phyloP scores from a whole-genome alignment of 768 basidiomycete species.

The Hygrocybe punicea region DNA sequence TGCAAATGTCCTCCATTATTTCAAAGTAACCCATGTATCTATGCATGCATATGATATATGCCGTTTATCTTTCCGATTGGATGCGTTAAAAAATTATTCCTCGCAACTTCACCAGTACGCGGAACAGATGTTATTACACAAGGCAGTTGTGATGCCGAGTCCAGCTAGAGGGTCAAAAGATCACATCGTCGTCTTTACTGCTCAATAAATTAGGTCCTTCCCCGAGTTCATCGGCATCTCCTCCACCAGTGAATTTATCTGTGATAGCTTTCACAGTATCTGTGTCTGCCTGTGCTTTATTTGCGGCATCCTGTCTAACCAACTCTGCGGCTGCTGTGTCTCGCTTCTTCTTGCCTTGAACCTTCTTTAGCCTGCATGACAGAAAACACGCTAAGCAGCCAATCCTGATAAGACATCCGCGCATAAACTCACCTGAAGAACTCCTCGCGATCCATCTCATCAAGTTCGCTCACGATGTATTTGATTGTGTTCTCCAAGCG shows the following conservation, averaged over 20 bases:
- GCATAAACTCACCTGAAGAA: constrained; percentile 68
- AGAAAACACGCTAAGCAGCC: neutral
- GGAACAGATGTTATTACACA: too few species aligned
- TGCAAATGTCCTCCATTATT: constrained; percentile 26
- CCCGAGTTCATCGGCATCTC: constrained; percentile 26
- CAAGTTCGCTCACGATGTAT: constrained; percentile 95
- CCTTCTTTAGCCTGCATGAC: constrained; percentile 78
- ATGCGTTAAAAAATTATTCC: too few species aligned
- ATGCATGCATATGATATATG: constrained; percentile 60
- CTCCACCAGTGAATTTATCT: constrained; percentile 13
- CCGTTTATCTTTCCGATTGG: constrained; percentile 32
- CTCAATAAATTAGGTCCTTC: constrained; percentile 60
- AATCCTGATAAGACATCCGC: neutral
- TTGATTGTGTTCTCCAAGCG: constrained; percentile 95
- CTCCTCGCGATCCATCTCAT: constrained; percentile 97
- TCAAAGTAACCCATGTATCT: constrained; percentile 67
- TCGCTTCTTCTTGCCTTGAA: constrained; percentile 95
- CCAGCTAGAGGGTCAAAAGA: constrained; percentile 80
- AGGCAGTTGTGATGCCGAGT: constrained; percentile 3
- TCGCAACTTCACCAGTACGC: too few species aligned
- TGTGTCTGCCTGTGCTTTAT: constrained; percentile 12
- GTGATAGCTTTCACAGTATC: too few species aligned
- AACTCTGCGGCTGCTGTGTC: constrained; percentile 52
- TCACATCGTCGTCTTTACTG: constrained; percentile 88
- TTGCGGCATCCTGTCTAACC: constrained; percentile 28